Evolutionary conservation across 768 basidiomycete genomes (phyloP), one percentile per base, ranked within the genome.

Genomic region (Mycena galericulata): DNA sequence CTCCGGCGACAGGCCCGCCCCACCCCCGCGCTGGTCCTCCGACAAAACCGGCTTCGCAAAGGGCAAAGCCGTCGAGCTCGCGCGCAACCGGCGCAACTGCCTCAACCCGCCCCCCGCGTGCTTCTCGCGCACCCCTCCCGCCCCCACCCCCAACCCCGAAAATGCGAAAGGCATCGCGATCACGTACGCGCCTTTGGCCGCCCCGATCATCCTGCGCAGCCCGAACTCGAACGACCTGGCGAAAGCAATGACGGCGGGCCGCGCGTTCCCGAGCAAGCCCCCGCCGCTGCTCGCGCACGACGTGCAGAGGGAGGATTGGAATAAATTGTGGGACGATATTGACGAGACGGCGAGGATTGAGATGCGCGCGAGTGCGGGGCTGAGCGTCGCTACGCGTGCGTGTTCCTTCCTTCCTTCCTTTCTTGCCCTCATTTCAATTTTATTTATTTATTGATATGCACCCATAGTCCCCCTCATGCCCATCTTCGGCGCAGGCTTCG

Each of bases 281-380:
- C 61, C 61, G 46, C 29, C 60, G 60, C 14, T 68, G 24, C 30
- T 57, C 17, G 26, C 47, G 38, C 67, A 68, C 40, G 67, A 68
- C 27, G 67, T 68, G 54, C 54, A 57, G 61, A 45, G 67, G 27
- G 67, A 62, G 30, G 67, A 68, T 27, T 68, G 67, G 67, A 43
- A 62, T 24, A 62, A 58, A 46, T 18, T 68, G 46, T 68, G 67
- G 67, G 67, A 68, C 24, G 67, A 68, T 51, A 68, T 68, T 29
- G 67, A 68, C 22, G 67, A 68, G 67, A 68, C 67, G 47, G 67
- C 67, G 61, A 32, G 67, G 11, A 68, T 68, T 36, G 67, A 68
- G 67, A 62, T 68, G 67, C 17, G 67, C 27, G 62, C 67, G 15
- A 62, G 61, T 51, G 67, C 67, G 61, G 67, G 67, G 56, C 27